phyloP scores from a whole-genome alignment of 192 early-diverging fungal genomes.

The Rhizophlyctis rosea region DNA sequence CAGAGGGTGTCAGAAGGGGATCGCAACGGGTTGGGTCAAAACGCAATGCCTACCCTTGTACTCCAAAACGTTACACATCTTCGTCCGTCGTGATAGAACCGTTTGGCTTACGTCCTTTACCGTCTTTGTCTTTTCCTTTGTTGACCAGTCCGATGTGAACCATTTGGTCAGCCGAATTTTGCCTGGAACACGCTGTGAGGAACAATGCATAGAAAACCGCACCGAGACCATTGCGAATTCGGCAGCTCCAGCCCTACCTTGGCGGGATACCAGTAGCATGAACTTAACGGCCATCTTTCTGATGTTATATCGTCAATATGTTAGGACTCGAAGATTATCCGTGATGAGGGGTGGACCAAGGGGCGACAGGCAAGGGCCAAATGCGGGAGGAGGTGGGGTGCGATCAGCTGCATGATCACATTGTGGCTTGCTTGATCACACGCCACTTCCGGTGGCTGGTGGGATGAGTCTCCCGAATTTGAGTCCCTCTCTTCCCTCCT shows the following conservation, averaged over 20 bases:
- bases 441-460: no score
- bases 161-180: constrained; percentile 59
- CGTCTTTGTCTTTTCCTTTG: constrained; percentile 92
- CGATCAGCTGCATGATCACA: no score
- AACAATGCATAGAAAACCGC: background rate
- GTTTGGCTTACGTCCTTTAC: constrained; percentile 91
- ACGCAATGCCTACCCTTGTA: constrained; percentile 65
- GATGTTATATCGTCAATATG: no score
- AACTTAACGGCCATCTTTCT: constrained; percentile 54
- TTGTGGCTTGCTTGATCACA: no score
- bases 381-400: no score
- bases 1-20: background rate
- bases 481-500: no score
- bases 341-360: no score
- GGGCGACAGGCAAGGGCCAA: no score
- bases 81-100: constrained; percentile 80
- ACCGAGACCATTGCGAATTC: background rate
- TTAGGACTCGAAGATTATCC: no score
- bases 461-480: no score
- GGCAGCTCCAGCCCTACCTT: constrained; percentile 24
- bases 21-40: background rate
- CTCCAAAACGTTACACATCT: constrained; percentile 99
- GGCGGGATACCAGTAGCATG: constrained; percentile 50
- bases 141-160: constrained; percentile 53
- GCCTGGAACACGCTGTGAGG: constrained; percentile 11